Percentiles rank a stretch among this genome's conserved stretches.
phyloP scores from a whole-genome alignment of 345 rosid genomes.

The Corymbia maculata region DNA sequence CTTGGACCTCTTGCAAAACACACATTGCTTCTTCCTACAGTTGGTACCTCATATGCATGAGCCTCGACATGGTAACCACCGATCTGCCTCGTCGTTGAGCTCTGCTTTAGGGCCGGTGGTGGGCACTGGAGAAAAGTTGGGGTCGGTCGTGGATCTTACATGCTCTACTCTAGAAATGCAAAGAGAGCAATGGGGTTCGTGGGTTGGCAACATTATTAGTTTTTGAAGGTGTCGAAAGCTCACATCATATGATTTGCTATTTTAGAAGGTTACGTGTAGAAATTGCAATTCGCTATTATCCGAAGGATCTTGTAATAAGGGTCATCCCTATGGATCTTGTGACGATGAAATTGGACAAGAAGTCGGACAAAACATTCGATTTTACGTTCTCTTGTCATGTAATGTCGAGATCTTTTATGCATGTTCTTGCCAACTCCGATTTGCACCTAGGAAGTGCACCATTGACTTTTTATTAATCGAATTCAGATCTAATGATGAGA shows the following conservation, averaged over 20 bases:
- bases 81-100: accelerated
- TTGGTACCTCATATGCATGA: background rate
- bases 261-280: too few relatives aligned
- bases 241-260: background rate
- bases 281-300: too few relatives aligned
- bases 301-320: too few relatives aligned
- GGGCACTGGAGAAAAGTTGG: background rate
- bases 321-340: too few relatives aligned
- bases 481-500: background rate
- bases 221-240: background rate
- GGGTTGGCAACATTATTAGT: background rate
- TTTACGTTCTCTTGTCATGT: accelerated
- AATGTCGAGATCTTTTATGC: background rate
- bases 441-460: background rate
- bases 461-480: background rate
- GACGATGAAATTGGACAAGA: background rate
- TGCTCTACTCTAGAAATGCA: background rate
- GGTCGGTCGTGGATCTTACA: background rate
- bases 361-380: background rate
- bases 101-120: accelerated
- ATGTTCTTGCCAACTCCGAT: background rate
- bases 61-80: accelerated
- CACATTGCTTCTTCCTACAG: background rate
- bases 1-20: background rate
- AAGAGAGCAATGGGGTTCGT: too few relatives aligned